These are phyloP conservation scores for Pyrus pyrifolia DNA, from an alignment of 306 rosid genomes.

Conservation along the genomic window DNA sequence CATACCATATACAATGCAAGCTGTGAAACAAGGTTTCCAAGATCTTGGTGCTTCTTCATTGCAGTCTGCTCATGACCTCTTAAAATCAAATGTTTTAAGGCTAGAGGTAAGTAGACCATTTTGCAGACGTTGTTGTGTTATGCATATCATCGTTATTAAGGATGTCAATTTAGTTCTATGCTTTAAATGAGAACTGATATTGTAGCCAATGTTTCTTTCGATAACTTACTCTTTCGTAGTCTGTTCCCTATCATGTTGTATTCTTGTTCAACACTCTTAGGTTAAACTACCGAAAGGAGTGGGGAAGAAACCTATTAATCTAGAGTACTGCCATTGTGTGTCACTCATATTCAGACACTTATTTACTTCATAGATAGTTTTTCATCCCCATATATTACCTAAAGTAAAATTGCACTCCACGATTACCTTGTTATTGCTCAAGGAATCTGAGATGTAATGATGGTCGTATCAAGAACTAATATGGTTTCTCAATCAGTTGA, in stretches of 20 bases:
- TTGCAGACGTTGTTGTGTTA: neutral
- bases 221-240: neutral
- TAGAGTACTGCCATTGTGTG: neutral
- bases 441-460: neutral
- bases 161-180: neutral
- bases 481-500: neutral
- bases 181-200: neutral
- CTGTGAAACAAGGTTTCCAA: slow-evolving; percentile 95
- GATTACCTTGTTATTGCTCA: neutral
- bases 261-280: neutral
- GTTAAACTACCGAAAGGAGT: neutral
- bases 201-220: neutral
- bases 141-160: neutral
- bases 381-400: too few species aligned
- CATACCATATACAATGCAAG: slow-evolving; percentile 92
- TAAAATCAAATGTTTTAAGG: slow-evolving; percentile 57
- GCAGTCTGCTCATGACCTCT: slow-evolving; percentile 79
- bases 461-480: neutral
- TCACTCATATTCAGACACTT: neutral
- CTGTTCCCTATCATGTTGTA: neutral
- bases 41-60: slow-evolving; percentile 88
- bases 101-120: slow-evolving; percentile 62
- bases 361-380: too few species aligned
- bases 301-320: neutral
- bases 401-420: too few species aligned